Base-by-base conservation (phyloP, 1,284 basidiomycete species). In the Trametes sp. region DNA sequence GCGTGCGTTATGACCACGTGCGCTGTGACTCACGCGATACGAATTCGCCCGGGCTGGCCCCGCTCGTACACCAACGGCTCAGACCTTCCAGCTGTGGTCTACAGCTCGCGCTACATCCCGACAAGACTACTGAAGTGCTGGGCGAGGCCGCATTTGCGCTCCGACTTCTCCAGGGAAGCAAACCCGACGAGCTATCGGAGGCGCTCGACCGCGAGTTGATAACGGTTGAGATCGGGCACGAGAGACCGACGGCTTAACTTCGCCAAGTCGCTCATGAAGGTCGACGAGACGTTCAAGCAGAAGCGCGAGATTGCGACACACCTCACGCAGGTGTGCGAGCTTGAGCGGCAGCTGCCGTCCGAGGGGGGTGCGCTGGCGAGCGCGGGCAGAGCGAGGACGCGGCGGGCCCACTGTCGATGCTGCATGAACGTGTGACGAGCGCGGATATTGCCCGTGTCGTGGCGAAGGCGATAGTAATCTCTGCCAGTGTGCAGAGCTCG, bases 391-490 rank as follows among this genome's bases (percentile, higher is more conserved):
- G 82, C n/a, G 75, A 80, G 54, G 66, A 78, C 58, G 72, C 59
- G 52, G 86, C 85, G 36, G 78, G 80, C 16, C 82, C 83, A 7
- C 74, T 88, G 38, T 80, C 87, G 46, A 90, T 93, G 82, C 79
- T 97, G 35, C 88, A 94, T 68, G 95, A 96, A 68, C 82, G 94
- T 51, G 94, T 98, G 9, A 96, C 93, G 4, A 89, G 88, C 23
- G 90, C 90, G 71, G 95, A 97, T 74, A 95, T 98, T 61, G 89
- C 96, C 0, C 81, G 91, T 6, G 96, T 98, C 21, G 89, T 95
- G 6, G 93, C 92, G n/a, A 92, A 89, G 73, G 84, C 91, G 2
- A 98, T 95, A 0, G 96, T 95, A 16, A 96, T 98, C 44, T 96
- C 96, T 0, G n/a, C n/a, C n/a, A n/a, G n/a, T n/a, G 94, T 97